Conservation (phyloP, 2,329 filamentous ascomycete species). For the Ceratocystis ficicola region DNA sequence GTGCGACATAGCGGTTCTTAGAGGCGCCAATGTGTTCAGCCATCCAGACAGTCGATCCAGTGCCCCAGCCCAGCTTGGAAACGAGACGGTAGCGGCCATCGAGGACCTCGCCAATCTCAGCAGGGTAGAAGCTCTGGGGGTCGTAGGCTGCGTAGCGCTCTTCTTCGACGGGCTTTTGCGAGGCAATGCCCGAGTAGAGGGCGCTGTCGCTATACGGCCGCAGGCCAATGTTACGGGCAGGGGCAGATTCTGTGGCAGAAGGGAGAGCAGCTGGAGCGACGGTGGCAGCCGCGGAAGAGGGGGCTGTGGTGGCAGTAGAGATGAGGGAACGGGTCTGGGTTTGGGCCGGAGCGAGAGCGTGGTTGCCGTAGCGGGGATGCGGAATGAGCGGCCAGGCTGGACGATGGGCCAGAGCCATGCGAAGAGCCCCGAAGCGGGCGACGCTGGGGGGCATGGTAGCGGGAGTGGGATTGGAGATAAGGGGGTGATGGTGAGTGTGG, state of each 20-base stretch:
- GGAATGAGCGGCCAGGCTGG: constrained; percentile 17
- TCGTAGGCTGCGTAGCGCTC: constrained; percentile 26
- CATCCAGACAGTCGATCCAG: constrained; percentile 33
- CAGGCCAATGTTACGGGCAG: constrained; percentile 9
- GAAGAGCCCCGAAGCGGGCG: constrained; percentile 6
- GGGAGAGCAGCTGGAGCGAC: background rate
- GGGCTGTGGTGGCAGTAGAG: background rate
- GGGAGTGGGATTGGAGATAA: background rate
- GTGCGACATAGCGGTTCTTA: constrained; percentile 25
- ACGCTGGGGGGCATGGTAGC: constrained; percentile 13
- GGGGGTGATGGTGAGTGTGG: background rate
- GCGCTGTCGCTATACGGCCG: constrained; percentile 16
- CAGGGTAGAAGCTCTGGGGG: constrained; percentile 28
- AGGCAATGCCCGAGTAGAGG: constrained; percentile 11
- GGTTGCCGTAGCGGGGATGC: background rate
- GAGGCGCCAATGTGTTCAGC: constrained; percentile 25
- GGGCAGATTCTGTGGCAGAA: background rate
- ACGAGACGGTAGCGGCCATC: constrained; percentile 30
- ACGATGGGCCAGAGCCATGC: constrained; percentile 15
- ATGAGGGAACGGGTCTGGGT: background rate
- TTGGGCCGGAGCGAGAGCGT: background rate
- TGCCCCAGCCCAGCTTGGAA: constrained; percentile 32
- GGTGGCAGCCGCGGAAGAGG: background rate
- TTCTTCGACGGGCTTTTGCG: constrained; percentile 25
- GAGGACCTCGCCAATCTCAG: constrained; percentile 29